A percentile compares a stretch with the other conserved stretches of the same genome.
phyloP scores from a whole-genome alignment of 2,329 filamentous ascomycete genomes.

The Verticillium dahliae region DNA sequence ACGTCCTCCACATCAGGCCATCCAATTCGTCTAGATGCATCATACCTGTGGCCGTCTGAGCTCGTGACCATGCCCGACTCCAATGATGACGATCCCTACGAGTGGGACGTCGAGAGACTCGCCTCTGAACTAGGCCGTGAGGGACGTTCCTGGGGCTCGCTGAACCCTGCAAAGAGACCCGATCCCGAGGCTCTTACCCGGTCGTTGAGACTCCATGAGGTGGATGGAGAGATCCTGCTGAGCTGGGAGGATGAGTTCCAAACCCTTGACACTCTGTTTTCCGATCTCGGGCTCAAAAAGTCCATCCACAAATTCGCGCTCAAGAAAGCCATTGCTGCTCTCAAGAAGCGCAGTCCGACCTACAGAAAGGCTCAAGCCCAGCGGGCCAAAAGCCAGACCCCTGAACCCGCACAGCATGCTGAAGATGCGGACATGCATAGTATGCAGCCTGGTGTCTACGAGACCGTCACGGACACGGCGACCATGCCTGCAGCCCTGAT shows the following conservation, averaged over 20 bases:
- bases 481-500: background rate
- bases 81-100: conserved; percentile 57
- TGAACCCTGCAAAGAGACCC: conserved; percentile 34
- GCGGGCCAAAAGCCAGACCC: background rate
- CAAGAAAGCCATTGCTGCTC: conserved; percentile 41
- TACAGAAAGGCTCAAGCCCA: conserved; percentile 9
- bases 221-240: conserved; percentile 61
- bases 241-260: conserved; percentile 42
- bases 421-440: background rate
- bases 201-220: conserved; percentile 51
- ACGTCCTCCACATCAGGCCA: background rate
- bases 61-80: conserved; percentile 17
- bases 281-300: conserved; percentile 49
- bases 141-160: conserved; percentile 38
- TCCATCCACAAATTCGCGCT: conserved; percentile 54
- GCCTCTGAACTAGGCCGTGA: conserved; percentile 57
- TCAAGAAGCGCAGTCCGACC: conserved; percentile 10
- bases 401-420: background rate
- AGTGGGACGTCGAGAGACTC: conserved; percentile 65
- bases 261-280: conserved; percentile 40
- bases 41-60: background rate
- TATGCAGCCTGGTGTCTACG: background rate
- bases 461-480: background rate
- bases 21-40: background rate
- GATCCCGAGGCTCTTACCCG: conserved; percentile 45